These are phyloP conservation scores for Fulvia fulva DNA, from an alignment of 2,329 filamentous ascomycete species.

Conservation along the genomic window DNA sequence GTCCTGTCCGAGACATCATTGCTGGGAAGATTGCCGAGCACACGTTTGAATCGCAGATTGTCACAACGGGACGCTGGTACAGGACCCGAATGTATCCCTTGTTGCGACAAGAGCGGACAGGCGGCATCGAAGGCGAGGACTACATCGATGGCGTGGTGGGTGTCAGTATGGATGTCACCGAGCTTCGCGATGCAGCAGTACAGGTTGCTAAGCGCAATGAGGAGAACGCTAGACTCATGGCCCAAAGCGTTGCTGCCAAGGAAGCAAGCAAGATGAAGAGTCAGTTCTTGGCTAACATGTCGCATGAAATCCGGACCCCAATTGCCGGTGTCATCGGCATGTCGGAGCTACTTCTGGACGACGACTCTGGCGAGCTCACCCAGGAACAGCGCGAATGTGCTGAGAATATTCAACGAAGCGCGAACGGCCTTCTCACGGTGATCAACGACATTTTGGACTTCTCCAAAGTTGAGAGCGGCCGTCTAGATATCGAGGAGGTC, in stretches of 20 bases:
- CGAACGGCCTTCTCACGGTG: slow-evolving; percentile 76
- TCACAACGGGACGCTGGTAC: slow-evolving; percentile 62
- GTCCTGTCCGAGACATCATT: slow-evolving; percentile 61
- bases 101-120: slow-evolving; percentile 52
- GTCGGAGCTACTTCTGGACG: slow-evolving; percentile 69
- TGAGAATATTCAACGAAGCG: slow-evolving; percentile 74
- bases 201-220: slow-evolving; percentile 59
- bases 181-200: slow-evolving; percentile 61
- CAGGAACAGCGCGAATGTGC: slow-evolving; percentile 71
- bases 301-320: slow-evolving; percentile 46
- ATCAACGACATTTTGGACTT: slow-evolving; percentile 92
- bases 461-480: slow-evolving; percentile 73
- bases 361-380: slow-evolving; percentile 49
- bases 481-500: slow-evolving; percentile 73
- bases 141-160: slow-evolving; percentile 70
- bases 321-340: slow-evolving; percentile 79
- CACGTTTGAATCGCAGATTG: slow-evolving; percentile 58
- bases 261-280: slow-evolving; percentile 77
- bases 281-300: slow-evolving; percentile 67
- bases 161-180: slow-evolving; percentile 75
- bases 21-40: slow-evolving; percentile 58
- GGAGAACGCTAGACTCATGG: slow-evolving; percentile 66
- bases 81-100: slow-evolving; percentile 68
- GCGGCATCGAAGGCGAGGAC: slow-evolving; percentile 48
- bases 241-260: slow-evolving; percentile 73